Base-by-base conservation (phyloP, 2,329 filamentous ascomycete genomes). In the Xylariales sp. region DNA sequence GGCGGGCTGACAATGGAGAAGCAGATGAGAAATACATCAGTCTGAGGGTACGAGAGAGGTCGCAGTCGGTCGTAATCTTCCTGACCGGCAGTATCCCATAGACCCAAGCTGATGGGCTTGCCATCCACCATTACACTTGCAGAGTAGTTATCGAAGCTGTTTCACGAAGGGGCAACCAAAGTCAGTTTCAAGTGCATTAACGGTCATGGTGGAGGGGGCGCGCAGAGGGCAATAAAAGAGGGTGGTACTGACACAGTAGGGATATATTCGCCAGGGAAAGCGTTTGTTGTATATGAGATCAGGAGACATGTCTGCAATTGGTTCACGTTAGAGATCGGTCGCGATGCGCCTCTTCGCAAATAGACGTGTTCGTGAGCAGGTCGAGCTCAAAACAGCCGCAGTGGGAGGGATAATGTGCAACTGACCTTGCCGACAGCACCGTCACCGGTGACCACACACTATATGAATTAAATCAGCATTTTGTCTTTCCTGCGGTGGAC, bases 261-360 rank as follows among this genome's bases (percentile, higher is more conserved):
- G 55, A 98, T 97, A 69, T 98, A 98, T 76, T 98, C 93, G 66
- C 93, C 93, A n/a, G 93, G 93, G 65, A 98, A 98, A 50, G 93
- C 93, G 72, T 97, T 98, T 48, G 93, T 98, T 48, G 93, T 97
- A 72, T 98, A 98, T 37, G 91, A 97, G 63, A 98, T 98, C 56
- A 98, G 83, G 43, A 98, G 83, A 74, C 93, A 98, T 76, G 93
- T 98, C 91, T 96, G 45, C 28, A 35, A 38, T 30, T n/a, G n/a
- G n/a, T n/a, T n/a, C n/a, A n/a, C n/a, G n/a, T n/a, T n/a, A n/a
- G n/a, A n/a, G n/a, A n/a, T n/a, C n/a, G n/a, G n/a, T n/a, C n/a
- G n/a, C n/a, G n/a, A n/a, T n/a, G n/a, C n/a, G n/a, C n/a, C n/a
- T n/a, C n/a, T n/a, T n/a, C n/a, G n/a, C n/a, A n/a, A n/a, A n/a